These are phyloP conservation scores for Musa beccarii DNA, from an alignment of 176 grass and related monocot genomes.

Conservation along the genomic window DNA sequence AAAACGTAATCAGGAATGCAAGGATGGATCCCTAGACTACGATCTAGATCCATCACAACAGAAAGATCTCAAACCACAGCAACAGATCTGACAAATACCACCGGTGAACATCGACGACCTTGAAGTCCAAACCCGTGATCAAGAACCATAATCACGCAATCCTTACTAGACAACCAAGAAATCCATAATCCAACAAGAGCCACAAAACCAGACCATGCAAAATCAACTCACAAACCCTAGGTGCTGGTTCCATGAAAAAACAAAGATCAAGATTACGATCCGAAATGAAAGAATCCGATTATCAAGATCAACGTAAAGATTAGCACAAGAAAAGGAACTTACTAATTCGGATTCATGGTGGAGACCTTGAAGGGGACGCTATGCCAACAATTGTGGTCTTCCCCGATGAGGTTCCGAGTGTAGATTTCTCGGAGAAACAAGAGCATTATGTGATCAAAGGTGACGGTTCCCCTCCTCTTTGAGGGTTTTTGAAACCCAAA, in stretches of 20 bases:
- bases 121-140: background rate
- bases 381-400: background rate
- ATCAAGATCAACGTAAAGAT: background rate
- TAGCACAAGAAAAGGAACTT: background rate
- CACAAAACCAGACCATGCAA: background rate
- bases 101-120: background rate
- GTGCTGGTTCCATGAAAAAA: background rate
- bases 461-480: background rate
- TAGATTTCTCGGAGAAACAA: background rate
- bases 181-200: background rate
- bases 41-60: background rate
- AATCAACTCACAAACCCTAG: background rate
- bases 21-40: too few relatives aligned
- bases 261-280: background rate
- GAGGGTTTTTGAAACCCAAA: background rate
- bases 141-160: background rate
- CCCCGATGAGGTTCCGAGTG: background rate
- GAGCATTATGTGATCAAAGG: background rate
- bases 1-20: too few relatives aligned
- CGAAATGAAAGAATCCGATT: background rate
- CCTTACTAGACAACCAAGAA: background rate
- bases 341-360: slow-evolving; percentile 25
- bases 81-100: background rate
- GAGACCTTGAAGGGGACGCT: background rate
- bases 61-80: background rate